Evolutionary conservation across 140 eudicot species (phyloP), one percentile per base, ranked within the genome.

Genomic region (Bidens hawaiensis): DNA sequence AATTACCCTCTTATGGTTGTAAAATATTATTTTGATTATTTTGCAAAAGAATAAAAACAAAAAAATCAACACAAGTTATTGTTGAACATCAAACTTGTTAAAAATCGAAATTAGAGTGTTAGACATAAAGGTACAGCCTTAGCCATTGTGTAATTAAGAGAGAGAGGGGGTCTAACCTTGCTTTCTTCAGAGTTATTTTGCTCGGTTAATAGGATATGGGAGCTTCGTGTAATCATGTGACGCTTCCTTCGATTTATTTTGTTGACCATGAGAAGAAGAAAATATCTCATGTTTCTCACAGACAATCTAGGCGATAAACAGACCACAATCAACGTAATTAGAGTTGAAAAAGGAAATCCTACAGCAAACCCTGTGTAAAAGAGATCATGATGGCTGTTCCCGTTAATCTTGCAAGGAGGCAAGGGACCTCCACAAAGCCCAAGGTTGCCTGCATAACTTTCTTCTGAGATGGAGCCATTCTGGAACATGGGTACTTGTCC

Each of bases 341-440:
- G 4, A 1, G 74, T 68, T 43, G 24, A 56, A 19, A n/a, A 3
- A 46, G 61, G 21, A 8, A 59, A 59, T 11, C 68, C 75, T n/a
- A 47, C 52, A 2, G 3, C 15, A 59, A 69, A 69, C 75, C 68
- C 67, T 28, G 21, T 9, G 28, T 13, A 23, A 33, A 69, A 59
- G 9, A 7, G 14, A 28, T 69, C 38, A 27, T n/a, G n/a, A 15
- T 10, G 43, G 4, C 13, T 7, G 27, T 65, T 41, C 3, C 6
- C n/a, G 2, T 1, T 36, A 9, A 10, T 2, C n/a, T 26, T 0
- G 36, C 89, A 81, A 25, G 41, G 19, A 12, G 56, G 4, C 60
- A 81, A 47, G 45, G 81, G 85, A 31, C 5, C 38, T 25, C 89
- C 86, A 67, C 89, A 85, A 24, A 85, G 88, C 27, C 88, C 88